Evolutionary conservation across 805 yeast genomes (phyloP), one percentile per base, ranked within the genome.

Genomic region (Candida endomychidarum): DNA sequence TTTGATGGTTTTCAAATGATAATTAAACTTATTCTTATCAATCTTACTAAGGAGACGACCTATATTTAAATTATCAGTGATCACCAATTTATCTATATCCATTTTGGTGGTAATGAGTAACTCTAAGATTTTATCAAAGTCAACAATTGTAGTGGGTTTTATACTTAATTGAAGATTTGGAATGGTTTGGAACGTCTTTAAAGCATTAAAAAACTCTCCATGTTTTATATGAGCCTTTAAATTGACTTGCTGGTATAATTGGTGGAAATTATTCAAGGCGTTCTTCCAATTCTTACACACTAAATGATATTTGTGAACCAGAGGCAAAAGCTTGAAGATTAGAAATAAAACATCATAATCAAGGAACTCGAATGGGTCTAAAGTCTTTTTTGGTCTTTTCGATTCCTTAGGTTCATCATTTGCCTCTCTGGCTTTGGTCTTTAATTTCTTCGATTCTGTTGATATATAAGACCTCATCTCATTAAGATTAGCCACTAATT

Each of bases 281-380:
- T 36, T 12, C 41, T 67, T 60, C 74, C 74, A 69, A 11, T 22
- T 26, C 40, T 49, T 58, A 33, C 60, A 54, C 24, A 69, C 74
- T 20, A 56, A 41, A 41, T 57, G 72, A 32, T 66, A 62, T 6
- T 41, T 28, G 8, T 65, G 50, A 4, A 64, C 21, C 5, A 42
- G 37, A 14, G 46, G 52, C 5, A 60, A 38, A 3, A 43, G 26
- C 10, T 29, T 4, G 42, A 66, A 67, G 1, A 69, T 52, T 2
- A 38, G 8, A 20, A 53, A 58, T 3, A 67, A 47, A 2, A 67
- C 33, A 24, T 69, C 74, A 2, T 39, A 22, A 0, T 70, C 65
- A 2, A 68, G 45, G n/a, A 42, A 38, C 1, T 18, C 22, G 28
- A 68, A 48, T 2, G 65, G 63, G 40, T 67, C 72, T 8, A 39